phyloP scores from a whole-genome alignment of 768 basidiomycete genomes.

The Podaxis sp. region DNA sequence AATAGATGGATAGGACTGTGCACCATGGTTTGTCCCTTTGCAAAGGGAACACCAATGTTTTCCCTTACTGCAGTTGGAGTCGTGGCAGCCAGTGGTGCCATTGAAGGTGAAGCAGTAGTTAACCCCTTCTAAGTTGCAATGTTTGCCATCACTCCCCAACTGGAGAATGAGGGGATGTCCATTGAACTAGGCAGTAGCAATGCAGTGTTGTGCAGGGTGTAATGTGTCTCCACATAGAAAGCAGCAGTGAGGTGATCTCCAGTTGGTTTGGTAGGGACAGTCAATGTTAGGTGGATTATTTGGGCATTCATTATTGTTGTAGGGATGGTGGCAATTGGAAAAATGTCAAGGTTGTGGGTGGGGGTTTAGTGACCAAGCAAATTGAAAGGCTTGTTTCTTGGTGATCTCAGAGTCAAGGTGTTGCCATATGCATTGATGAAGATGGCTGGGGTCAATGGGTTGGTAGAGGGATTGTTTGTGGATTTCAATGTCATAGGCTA shows the following conservation, averaged over 20 bases:
- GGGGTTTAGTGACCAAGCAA: not conserved
- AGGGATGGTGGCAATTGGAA: too few species aligned
- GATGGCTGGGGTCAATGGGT: not conserved
- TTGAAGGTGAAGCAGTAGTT: conserved; percentile 16
- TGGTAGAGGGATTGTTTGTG: not conserved
- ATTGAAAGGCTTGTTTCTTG: not conserved
- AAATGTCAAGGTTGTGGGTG: too few species aligned
- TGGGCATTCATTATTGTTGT: not conserved
- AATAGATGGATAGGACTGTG: conserved; percentile 13
- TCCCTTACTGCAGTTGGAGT: not conserved
- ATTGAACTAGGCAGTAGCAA: too few species aligned
- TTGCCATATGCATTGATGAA: not conserved
- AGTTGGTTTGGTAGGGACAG: too few species aligned
- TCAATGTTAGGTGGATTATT: not conserved
- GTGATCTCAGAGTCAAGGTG: not conserved
- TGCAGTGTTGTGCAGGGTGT: too few species aligned
- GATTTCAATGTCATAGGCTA: not conserved
- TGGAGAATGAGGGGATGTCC: too few species aligned
- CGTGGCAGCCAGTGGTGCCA: conserved; percentile 7
- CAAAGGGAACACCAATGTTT: conserved; percentile 18
- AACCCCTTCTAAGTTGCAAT: conserved; percentile 6
- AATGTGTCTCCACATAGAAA: too few species aligned
- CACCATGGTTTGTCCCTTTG: conserved; percentile 11
- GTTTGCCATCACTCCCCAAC: not conserved
- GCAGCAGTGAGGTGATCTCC: too few species aligned